Evolutionary conservation across 2,329 filamentous ascomycete genomes (phyloP), one percentile per base, ranked within the genome.

Genomic region (Penicillium sp.): DNA sequence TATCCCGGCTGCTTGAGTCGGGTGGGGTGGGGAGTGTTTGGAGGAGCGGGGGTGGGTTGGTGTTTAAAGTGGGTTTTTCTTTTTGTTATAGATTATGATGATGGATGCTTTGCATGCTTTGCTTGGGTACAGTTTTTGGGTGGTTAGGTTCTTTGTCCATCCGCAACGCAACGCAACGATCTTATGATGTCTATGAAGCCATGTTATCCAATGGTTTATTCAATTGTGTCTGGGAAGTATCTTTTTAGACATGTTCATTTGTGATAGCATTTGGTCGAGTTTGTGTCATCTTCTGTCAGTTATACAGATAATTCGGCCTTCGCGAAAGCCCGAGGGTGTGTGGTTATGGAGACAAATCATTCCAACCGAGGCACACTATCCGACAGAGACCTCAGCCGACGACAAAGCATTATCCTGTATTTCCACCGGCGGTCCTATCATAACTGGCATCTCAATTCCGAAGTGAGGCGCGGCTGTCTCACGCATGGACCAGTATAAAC

Each of bases 391-490:
- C n/a, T n/a, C n/a, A n/a, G n/a, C n/a, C n/a, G n/a, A n/a, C n/a
- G n/a, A n/a, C n/a, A n/a, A n/a, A n/a, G n/a, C n/a, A n/a, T n/a
- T n/a, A n/a, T n/a, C n/a, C n/a, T n/a, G n/a, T n/a, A n/a, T n/a
- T n/a, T n/a, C n/a, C n/a, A n/a, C n/a, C n/a, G n/a, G n/a, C n/a
- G n/a, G n/a, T n/a, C n/a, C n/a, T n/a, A n/a, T n/a, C n/a, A n/a
- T n/a, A n/a, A 47, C 35, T 30, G 22, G 10, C 27, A 27, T 25
- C 27, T n/a, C 7, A 37, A 25, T 25, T n/a, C 25, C 14, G 22
- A 25, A 35, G n/a, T 14, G 35, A 49, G 36, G 47, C 36, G 41
- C 30, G 40, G 41, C n/a, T 40, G 46, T 46, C 41, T 46, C n/a
- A 31, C 19, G 41, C 30, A 30, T 45, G 35, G 41, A 46, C 41